Evolutionary conservation across 1,139 yeast species (phyloP).

Genomic region (Candida frijolesensis): DNA sequence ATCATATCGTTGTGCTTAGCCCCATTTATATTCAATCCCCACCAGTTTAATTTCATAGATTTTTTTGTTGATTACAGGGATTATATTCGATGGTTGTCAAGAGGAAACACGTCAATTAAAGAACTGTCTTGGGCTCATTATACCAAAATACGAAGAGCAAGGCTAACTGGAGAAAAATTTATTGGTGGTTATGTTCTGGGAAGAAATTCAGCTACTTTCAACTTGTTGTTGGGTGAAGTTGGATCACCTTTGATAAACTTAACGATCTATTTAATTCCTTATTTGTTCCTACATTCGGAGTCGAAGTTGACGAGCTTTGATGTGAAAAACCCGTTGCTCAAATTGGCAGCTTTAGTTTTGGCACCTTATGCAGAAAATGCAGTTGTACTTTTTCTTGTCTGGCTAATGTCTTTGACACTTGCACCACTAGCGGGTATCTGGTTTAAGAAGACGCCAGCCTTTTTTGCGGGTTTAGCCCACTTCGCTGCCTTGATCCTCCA

Average conservation of each 20-base stretch:
- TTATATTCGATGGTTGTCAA: constrained; percentile 65
- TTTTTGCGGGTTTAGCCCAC: constrained; percentile 56
- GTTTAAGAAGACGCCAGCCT: constrained; percentile 36
- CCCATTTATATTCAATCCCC: constrained; percentile 85
- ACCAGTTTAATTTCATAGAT: constrained; percentile 71
- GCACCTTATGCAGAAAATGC: constrained; percentile 57
- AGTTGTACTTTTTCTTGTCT: constrained; percentile 41
- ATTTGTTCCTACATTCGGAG: constrained; percentile 63
- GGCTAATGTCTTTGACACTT: constrained; percentile 47
- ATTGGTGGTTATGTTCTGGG: constrained; percentile 19
- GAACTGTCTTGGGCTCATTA: constrained; percentile 63
- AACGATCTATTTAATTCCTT: constrained; percentile 54
- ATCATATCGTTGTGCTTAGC: constrained; percentile 71
- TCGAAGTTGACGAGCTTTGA: constrained; percentile 52
- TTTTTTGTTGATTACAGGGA: constrained; percentile 74
- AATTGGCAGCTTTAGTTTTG: constrained; percentile 52
- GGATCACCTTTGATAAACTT: constrained; percentile 49
- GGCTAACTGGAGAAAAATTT: constrained; percentile 67
- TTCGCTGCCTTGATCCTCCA: constrained; percentile 53
- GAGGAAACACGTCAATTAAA: constrained; percentile 59
- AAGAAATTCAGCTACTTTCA: constrained; percentile 33
- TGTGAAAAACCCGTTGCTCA: constrained; percentile 55
- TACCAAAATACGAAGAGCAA: constrained; percentile 55
- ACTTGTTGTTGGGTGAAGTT: constrained; percentile 56
- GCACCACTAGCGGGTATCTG: constrained; percentile 48